Evolutionary conservation across 768 basidiomycete species (phyloP), one percentile per base, ranked within the genome.

Genomic region (Obba rivulosa): DNA sequence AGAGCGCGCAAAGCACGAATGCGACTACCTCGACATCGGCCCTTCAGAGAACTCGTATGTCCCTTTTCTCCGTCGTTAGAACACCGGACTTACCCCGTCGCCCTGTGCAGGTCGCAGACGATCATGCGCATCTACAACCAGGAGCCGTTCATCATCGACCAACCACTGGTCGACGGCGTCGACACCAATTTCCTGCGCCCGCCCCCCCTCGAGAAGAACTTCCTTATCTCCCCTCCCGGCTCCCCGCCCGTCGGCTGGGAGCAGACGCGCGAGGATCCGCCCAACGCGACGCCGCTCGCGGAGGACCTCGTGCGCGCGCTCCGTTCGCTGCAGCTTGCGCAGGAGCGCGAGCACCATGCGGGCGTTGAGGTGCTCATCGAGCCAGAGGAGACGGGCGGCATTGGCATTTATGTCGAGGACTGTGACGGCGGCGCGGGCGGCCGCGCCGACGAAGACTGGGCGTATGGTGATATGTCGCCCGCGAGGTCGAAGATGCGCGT

Each of bases 201-300:
- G 0, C 95, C 95, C 0, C 68, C 76, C 0, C 56, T 83, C 34
- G 87, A 93, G 57, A 92, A 92, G 68, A 98, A 98, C 69, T 98
- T 97, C 69, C 77, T 99, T 41, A 94, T 99, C 54, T 98, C 96
- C 0, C 96, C 96, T 0, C 96, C 96, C 3, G 96, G 96, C 4
- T 96, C 93, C 0, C 96, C 96, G 0, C 96, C 96, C 0, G 83
- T 94, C 1, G 96, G 94, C 2, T 99, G 96, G 96, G 92, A 96
- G 61, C 92, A 78, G 20, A 79, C 93, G 48, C 72, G 72, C 43
- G 95, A 98, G 66, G 92, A 94, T 8, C 90, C 92, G 16, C 95
- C 95, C 0, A 97, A 97, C 61, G 63, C 71, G 2, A 68, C 77
- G 2, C 85, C 92, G 4, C 78, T 96, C 21, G 95, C 95, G 0